These are phyloP conservation scores for Helminthosporium solani DNA, from an alignment of 2,329 filamentous ascomycete species.

Conservation along the genomic window DNA sequence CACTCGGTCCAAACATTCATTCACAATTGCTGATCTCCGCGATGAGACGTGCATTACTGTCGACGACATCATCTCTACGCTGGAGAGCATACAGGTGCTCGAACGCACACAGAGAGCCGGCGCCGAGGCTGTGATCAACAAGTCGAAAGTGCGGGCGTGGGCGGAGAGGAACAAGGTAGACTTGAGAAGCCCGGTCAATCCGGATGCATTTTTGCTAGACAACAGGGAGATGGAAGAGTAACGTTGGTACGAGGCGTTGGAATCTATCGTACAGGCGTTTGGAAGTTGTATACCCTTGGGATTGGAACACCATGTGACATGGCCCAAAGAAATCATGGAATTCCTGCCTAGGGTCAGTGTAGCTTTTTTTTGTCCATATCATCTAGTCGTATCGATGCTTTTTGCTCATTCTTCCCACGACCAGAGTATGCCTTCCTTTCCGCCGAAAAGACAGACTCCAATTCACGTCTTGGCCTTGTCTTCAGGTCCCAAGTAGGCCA, in stretches of 20 bases:
- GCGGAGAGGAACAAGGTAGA: conserved; percentile 62
- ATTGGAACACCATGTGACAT: background rate
- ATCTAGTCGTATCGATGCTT: no score
- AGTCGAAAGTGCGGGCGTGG: conserved; percentile 65
- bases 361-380: no score
- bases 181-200: conserved; percentile 67
- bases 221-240: conserved; percentile 7
- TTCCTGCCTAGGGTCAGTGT: no score
- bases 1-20: conserved; percentile 48
- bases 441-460: background rate
- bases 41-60: conserved; percentile 77
- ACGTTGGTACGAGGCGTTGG: background rate
- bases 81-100: conserved; percentile 77
- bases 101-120: conserved; percentile 55
- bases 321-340: no score
- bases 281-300: conserved; percentile 3
- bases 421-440: background rate
- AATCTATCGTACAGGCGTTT: no score
- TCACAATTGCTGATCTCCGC: conserved; percentile 72
- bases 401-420: no score
- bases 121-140: conserved; percentile 54
- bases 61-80: conserved; percentile 77
- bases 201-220: conserved; percentile 64
- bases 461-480: background rate
- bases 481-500: conserved; percentile 38